phyloP scores from a whole-genome alignment of 1,284 basidiomycete species.

The Omphalotus olearius region DNA sequence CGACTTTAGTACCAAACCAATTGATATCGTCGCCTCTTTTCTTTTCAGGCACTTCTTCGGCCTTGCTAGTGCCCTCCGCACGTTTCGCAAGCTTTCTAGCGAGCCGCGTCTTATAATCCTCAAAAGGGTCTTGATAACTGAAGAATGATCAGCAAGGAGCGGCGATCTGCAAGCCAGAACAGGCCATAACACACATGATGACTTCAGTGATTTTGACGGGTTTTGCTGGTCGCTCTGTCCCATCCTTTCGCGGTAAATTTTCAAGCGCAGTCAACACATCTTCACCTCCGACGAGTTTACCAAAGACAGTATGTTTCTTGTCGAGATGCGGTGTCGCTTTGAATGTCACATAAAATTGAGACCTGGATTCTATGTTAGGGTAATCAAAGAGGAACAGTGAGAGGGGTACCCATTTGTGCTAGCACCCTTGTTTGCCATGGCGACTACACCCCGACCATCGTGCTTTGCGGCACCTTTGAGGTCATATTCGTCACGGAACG shows the following conservation, averaged over 20 bases:
- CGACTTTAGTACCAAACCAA: slow-evolving; percentile 64
- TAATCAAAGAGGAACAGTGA: slow-evolving; percentile 5
- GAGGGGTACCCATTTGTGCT: slow-evolving; percentile 70
- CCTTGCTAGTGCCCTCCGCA: slow-evolving; percentile 40
- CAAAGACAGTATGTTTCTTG: slow-evolving; percentile 93
- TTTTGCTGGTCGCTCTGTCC: slow-evolving; percentile 83
- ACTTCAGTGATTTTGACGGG: slow-evolving; percentile 77
- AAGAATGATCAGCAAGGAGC: slow-evolving; percentile 2
- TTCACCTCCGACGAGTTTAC: slow-evolving; percentile 92
- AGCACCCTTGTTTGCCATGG: slow-evolving; percentile 92
- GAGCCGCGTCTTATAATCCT: slow-evolving; percentile 75
- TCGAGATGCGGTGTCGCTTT: slow-evolving; percentile 74
- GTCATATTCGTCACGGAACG: slow-evolving; percentile 91
- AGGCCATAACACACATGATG: slow-evolving; percentile 53
- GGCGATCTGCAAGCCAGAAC: slow-evolving; percentile 7
- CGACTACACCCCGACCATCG: slow-evolving; percentile 74
- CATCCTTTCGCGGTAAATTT: slow-evolving; percentile 73
- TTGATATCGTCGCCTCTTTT: slow-evolving; percentile 60
- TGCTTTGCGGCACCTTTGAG: slow-evolving; percentile 84
- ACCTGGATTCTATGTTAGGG: slow-evolving; percentile 35
- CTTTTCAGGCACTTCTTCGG: slow-evolving; percentile 24
- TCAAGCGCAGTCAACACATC: slow-evolving; percentile 86
- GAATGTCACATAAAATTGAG: slow-evolving; percentile 93
- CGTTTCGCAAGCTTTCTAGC: slow-evolving; percentile 70
- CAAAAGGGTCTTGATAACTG: slow-evolving; percentile 83